phyloP scores from a whole-genome alignment of 805 yeast species.

The Metschnikowia orientalis region DNA sequence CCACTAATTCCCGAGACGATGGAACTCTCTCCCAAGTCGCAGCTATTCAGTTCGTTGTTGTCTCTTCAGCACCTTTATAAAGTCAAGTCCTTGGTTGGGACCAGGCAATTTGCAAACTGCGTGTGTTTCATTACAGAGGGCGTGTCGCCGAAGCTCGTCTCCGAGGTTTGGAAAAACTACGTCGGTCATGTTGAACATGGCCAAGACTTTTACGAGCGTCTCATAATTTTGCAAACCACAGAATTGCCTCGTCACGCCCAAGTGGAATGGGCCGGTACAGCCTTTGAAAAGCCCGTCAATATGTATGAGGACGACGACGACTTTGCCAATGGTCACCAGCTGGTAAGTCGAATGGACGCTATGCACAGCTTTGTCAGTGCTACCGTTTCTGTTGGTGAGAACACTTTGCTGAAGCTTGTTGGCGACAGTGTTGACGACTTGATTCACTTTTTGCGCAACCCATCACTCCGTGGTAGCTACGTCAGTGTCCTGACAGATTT shows the following conservation, averaged over 20 bases:
- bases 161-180: constrained; percentile 46
- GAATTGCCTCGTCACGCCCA: constrained; percentile 59
- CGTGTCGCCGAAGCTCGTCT: constrained; percentile 25
- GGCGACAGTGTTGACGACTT: constrained; percentile 9
- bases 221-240: constrained; percentile 52
- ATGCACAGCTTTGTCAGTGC: constrained; percentile 3
- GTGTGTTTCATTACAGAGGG: constrained; percentile 52
- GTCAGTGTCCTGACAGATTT: constrained; percentile 12
- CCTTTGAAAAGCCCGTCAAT: constrained; percentile 36
- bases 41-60: constrained; percentile 39
- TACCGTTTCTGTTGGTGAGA: constrained; percentile 7
- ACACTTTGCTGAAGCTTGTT: constrained; percentile 3
- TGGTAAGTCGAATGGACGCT: background rate
- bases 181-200: constrained; percentile 15
- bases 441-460: constrained; percentile 10
- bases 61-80: constrained; percentile 72
- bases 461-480: constrained; percentile 3
- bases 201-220: constrained; percentile 19
- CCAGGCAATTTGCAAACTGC: constrained; percentile 40
- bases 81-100: constrained; percentile 53
- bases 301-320: constrained; percentile 39
- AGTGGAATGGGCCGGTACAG: constrained; percentile 73
- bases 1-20: constrained; percentile 74
- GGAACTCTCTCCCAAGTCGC: constrained; percentile 34
- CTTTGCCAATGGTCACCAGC: constrained; percentile 1